Evolutionary conservation across 331 rosid species (phyloP).

Genomic region (Spiraea crenata): DNA sequence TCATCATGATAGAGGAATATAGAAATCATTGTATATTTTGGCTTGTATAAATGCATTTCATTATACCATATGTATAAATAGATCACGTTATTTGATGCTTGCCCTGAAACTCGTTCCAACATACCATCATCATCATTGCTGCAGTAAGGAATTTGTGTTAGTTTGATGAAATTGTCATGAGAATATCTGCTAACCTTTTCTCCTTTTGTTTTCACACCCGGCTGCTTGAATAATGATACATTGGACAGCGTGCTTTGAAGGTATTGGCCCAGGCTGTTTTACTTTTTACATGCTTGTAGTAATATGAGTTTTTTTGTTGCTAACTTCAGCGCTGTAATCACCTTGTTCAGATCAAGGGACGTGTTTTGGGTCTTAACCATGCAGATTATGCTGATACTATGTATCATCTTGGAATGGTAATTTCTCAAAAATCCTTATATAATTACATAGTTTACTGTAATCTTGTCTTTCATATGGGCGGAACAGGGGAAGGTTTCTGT

Average conservation of each 20-base stretch:
- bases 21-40: background rate
- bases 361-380: conserved; percentile 76
- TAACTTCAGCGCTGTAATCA: conserved; percentile 10
- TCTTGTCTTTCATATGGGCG: background rate
- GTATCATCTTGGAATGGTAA: conserved; percentile 90
- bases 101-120: conserved; percentile 4
- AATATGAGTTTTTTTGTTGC: background rate
- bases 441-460: conserved; percentile 6
- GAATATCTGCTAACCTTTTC: conserved; percentile 27
- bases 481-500: background rate
- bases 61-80: background rate
- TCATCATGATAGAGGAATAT: background rate
- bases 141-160: background rate
- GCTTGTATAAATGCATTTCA: background rate
- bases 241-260: conserved; percentile 79
- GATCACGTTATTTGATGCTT: background rate
- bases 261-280: conserved; percentile 38
- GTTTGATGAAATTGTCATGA: background rate
- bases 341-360: conserved; percentile 65
- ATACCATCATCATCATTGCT: conserved; percentile 10
- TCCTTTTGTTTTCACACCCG: conserved; percentile 23
- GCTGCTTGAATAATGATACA: conserved; percentile 13
- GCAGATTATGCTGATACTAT: conserved; percentile 76
- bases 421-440: conserved; percentile 23
- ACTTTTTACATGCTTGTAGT: background rate